Conservation (phyloP, 805 yeast species). For the Clavispora carvajalis region DNA sequence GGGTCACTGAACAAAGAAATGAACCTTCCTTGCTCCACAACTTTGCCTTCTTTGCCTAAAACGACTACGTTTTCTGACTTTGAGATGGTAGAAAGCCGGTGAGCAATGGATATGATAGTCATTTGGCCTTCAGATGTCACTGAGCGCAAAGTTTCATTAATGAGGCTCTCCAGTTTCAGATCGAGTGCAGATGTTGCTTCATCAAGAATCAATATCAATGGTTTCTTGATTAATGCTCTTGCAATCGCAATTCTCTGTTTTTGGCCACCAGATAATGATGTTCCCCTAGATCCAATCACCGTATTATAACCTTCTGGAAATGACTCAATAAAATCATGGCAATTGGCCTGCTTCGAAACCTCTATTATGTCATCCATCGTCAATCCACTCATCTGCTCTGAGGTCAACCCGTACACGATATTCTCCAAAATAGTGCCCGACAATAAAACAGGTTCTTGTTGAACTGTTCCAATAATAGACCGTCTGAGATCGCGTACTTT, state of each 20-base stretch:
- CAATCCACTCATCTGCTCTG: constrained; percentile 26
- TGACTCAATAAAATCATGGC: constrained; percentile 50
- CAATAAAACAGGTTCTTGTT: constrained; percentile 56
- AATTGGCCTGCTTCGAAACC: constrained; percentile 49
- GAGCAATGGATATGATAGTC: constrained; percentile 43
- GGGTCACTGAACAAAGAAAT: constrained; percentile 37
- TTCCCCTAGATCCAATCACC: constrained; percentile 50
- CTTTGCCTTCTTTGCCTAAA: constrained; percentile 37
- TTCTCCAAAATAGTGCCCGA: constrained; percentile 54
- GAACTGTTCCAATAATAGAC: constrained; percentile 50
- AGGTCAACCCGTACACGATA: constrained; percentile 47
- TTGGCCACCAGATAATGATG: constrained; percentile 68
- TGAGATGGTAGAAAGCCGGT: constrained; percentile 40
- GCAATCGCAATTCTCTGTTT: constrained; percentile 76
- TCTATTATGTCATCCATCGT: constrained; percentile 38
- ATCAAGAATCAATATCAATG: constrained; percentile 58
- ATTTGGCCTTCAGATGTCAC: constrained; percentile 34
- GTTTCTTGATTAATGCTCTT: constrained; percentile 63
- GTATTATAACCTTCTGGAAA: constrained; percentile 62
- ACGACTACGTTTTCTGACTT: constrained; percentile 41
- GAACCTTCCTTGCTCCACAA: constrained; percentile 36
- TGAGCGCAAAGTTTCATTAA: constrained; percentile 37
- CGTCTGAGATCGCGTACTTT: constrained; percentile 48
- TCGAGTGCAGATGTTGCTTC: constrained; percentile 68
- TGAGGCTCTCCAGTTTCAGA: constrained; percentile 42